phyloP scores from a whole-genome alignment of 805 yeast species.

The Ogataea thermomethanolica region DNA sequence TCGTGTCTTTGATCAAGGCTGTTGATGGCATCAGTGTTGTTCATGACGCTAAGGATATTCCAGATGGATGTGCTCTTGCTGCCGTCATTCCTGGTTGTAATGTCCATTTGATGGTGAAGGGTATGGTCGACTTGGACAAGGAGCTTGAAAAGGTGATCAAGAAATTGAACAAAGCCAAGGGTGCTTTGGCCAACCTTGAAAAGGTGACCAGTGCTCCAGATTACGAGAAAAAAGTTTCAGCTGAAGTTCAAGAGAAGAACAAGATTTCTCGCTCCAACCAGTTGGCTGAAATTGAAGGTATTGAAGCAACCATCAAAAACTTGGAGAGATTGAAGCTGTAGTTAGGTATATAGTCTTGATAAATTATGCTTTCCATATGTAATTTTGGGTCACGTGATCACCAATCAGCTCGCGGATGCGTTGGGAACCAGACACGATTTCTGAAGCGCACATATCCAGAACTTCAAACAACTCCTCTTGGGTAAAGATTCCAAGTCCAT shows the following conservation, averaged over 20 bases:
- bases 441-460: constrained; percentile 49
- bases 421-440: constrained; percentile 43
- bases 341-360: neutral
- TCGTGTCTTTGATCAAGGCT: constrained; percentile 88
- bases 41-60: constrained; percentile 51
- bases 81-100: constrained; percentile 77
- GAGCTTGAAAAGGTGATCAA: constrained; percentile 80
- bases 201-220: constrained; percentile 71
- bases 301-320: constrained; percentile 79
- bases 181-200: constrained; percentile 57
- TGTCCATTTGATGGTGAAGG: constrained; percentile 90
- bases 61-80: constrained; percentile 86
- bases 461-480: constrained; percentile 50
- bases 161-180: constrained; percentile 66
- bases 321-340: constrained; percentile 73
- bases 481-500: constrained; percentile 68
- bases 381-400: constrained; percentile 48
- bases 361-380: constrained; percentile 45
- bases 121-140: constrained; percentile 87
- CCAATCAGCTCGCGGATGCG: constrained; percentile 46
- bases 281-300: constrained; percentile 85
- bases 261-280: constrained; percentile 62
- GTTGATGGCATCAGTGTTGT: constrained; percentile 73
- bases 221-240: constrained; percentile 81
- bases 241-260: constrained; percentile 77